Percentiles rank a stretch among this genome's conserved stretches.
Conservation (phyloP, 1,284 basidiomycete genomes). For the Psilocybe mexicana region DNA sequence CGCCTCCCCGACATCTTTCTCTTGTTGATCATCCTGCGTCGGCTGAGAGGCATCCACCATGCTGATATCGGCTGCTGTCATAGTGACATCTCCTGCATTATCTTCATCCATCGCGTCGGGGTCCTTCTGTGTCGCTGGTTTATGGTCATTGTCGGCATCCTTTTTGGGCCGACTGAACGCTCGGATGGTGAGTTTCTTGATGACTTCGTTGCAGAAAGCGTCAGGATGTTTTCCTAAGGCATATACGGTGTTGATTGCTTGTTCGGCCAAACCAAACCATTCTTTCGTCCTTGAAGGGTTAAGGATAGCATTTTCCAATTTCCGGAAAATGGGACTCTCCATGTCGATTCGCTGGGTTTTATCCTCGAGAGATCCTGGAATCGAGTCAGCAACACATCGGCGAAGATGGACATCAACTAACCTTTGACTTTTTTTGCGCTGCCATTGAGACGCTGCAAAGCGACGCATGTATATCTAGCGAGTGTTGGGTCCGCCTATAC, state of each 20-base stretch:
- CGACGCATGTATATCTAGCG: slow-evolving; percentile 92
- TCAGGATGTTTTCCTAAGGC: slow-evolving; percentile 94
- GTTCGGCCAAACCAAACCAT: slow-evolving; percentile 96
- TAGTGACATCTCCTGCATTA: slow-evolving; percentile 24
- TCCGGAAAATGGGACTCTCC: slow-evolving; percentile 85
- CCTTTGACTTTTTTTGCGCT: slow-evolving; percentile 98
- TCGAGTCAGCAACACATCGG: not conserved
- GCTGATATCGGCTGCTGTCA: slow-evolving; percentile 19
- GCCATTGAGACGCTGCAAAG: slow-evolving; percentile 89
- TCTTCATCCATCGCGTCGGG: slow-evolving; percentile 59
- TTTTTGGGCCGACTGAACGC: slow-evolving; percentile 59
- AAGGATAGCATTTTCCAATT: slow-evolving; percentile 79
- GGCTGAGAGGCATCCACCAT: slow-evolving; percentile 25
- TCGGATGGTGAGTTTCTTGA: slow-evolving; percentile 77
- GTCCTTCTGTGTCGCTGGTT: slow-evolving; percentile 24
- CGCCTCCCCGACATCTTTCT: slow-evolving; percentile 70
- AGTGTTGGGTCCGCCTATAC: slow-evolving; percentile 81
- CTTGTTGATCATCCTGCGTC: slow-evolving; percentile 23
- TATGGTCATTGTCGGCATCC: slow-evolving; percentile 15
- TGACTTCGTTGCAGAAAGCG: slow-evolving; percentile 76
- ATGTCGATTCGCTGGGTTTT: slow-evolving; percentile 88
- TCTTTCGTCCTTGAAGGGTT: slow-evolving; percentile 81
- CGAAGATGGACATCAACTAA: slow-evolving; percentile 23
- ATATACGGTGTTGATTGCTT: slow-evolving; percentile 96
- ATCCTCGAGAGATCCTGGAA: slow-evolving; percentile 80